A percentile compares a stretch with the other conserved stretches of the same genome.
Conservation (phyloP, 1,284 basidiomycete species). For the Papiliotrema fonsecae region DNA sequence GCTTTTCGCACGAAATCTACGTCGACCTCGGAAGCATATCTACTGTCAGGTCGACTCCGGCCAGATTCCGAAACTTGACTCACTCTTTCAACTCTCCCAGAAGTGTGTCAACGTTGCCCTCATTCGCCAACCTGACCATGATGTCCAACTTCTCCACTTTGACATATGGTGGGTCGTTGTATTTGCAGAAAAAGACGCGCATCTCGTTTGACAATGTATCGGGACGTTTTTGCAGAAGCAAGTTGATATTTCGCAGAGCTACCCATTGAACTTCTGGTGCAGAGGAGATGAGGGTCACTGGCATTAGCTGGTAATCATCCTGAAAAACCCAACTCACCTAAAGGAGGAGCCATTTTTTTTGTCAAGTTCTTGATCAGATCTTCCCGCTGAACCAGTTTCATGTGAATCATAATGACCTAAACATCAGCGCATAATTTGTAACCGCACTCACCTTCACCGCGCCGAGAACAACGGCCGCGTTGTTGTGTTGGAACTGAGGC, state of each 20-base stretch:
- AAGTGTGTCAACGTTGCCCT: constrained; percentile 86
- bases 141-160: constrained; percentile 98
- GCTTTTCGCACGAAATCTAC: constrained; percentile 97
- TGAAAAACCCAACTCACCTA: constrained; percentile 51
- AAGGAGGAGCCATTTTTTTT: constrained; percentile 95
- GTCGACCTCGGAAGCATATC: constrained; percentile 97
- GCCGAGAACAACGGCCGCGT: constrained; percentile 88
- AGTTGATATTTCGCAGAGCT: constrained; percentile 89
- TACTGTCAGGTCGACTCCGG: constrained; percentile 43
- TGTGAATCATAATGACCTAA: constrained; percentile 95
- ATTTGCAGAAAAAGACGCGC: constrained; percentile 99
- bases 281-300: constrained; percentile 84
- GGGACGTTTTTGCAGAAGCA: constrained; percentile 92
- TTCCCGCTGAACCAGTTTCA: constrained; percentile 74
- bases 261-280: constrained; percentile 99
- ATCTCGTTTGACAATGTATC: constrained; percentile 93
- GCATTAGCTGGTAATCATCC: background rate
- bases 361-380: constrained; percentile 82
- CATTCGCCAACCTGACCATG: constrained; percentile 89
- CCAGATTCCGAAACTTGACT: constrained; percentile 29
- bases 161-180: constrained; percentile 98
- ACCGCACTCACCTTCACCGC: constrained; percentile 75
- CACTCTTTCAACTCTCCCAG: constrained; percentile 92
- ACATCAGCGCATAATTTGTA: background rate
- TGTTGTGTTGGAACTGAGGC: constrained; percentile 96